Conservation (phyloP, 495 filamentous ascomycete species). For the Penicillium dipodomyicola region DNA sequence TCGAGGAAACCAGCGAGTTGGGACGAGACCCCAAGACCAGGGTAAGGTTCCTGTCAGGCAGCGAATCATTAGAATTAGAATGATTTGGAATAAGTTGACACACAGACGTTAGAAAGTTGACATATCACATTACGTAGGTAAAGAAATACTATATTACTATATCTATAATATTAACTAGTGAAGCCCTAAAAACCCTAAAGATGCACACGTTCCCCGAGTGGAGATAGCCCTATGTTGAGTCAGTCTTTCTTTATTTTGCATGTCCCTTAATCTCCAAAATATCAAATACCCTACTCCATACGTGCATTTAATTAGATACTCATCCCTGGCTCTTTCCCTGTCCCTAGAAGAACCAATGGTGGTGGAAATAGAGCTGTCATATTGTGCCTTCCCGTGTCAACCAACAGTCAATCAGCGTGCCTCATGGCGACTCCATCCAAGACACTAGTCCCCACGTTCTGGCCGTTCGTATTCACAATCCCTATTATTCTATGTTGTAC, state of each 20-base stretch:
- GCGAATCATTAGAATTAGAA: conserved; percentile 20
- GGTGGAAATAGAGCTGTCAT: conserved; percentile 42
- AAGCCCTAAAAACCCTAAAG: conserved; percentile 4
- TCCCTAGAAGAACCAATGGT: background rate
- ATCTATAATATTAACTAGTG: background rate
- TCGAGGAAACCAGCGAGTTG: conserved; percentile 35
- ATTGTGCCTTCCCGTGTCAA: conserved; percentile 29
- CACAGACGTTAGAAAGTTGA: conserved; percentile 24
- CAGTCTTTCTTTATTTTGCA: too few relatives aligned
- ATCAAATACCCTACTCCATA: background rate
- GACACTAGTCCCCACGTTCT: conserved; percentile 29
- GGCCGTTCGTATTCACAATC: conserved; percentile 3
- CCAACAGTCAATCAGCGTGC: conserved; percentile 9
- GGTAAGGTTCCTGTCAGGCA: conserved; percentile 37
- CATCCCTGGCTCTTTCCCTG: background rate
- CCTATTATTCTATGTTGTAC: background rate
- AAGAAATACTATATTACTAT: too few relatives aligned
- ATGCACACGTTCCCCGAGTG: conserved; percentile 9
- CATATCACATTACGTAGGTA: conserved; percentile 19
- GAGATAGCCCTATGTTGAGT: conserved; percentile 9
- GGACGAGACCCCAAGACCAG: conserved; percentile 40
- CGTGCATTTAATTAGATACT: background rate
- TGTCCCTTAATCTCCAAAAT: background rate
- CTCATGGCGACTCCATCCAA: conserved; percentile 10
- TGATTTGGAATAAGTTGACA: conserved; percentile 29